Conservation (phyloP, 495 filamentous ascomycete species). For the Annulohypoxylon bovei region DNA sequence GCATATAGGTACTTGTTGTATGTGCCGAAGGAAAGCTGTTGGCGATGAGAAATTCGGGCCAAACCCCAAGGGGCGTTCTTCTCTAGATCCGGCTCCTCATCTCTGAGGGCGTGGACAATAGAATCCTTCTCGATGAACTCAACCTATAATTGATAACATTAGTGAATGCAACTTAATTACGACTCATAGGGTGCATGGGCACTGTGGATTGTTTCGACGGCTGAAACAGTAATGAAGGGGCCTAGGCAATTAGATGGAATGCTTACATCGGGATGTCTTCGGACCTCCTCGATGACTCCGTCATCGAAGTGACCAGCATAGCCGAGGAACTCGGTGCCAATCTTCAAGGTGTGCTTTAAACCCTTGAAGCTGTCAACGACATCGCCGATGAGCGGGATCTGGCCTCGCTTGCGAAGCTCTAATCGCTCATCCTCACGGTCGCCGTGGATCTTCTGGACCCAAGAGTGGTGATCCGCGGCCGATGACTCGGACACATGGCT, state of each 20-base stretch:
- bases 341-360: constrained; percentile 94
- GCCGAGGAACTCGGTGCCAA: constrained; percentile 82
- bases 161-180: constrained; percentile 7
- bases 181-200: background rate
- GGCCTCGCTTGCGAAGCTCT: constrained; percentile 90
- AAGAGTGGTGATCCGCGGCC: constrained; percentile 82
- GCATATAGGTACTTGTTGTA: constrained; percentile 99
- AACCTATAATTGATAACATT: constrained; percentile 67
- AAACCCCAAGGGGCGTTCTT: constrained; percentile 97
- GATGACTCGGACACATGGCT: constrained; percentile 78
- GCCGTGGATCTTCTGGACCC: constrained; percentile 87
- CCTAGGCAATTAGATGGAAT: no score
- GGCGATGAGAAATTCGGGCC: constrained; percentile 95
- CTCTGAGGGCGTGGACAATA: constrained; percentile 74
- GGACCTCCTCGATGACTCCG: constrained; percentile 88
- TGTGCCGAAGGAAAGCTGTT: constrained; percentile 83
- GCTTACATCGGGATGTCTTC: constrained; percentile 97
- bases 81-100: constrained; percentile 67
- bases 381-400: constrained; percentile 74
- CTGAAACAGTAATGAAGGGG: background rate
- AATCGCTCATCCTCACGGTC: constrained; percentile 66
- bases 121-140: constrained; percentile 97
- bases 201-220: background rate
- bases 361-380: constrained; percentile 79
- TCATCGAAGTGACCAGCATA: constrained; percentile 98